phyloP scores from a whole-genome alignment of 1,284 basidiomycete genomes.

The Apiotrichum brassicae region DNA sequence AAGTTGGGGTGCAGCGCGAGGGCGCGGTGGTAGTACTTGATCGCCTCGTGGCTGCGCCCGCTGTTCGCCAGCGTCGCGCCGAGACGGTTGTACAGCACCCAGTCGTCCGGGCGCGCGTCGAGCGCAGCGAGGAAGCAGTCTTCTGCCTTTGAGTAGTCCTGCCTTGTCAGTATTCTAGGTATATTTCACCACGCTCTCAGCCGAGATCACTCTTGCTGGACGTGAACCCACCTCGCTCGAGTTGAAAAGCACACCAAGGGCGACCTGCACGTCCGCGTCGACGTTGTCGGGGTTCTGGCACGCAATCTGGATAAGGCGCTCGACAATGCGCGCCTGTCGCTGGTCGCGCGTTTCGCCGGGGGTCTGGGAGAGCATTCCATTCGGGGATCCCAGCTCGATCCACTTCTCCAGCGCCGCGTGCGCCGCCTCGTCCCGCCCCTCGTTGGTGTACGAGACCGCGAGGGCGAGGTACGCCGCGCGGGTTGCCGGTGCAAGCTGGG shows the following conservation, averaged over 20 bases:
- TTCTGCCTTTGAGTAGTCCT: constrained; percentile 85
- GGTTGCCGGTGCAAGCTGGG: constrained; percentile 70
- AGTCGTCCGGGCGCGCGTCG: constrained; percentile 87
- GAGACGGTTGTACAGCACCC: constrained; percentile 90
- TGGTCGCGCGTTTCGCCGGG: constrained; percentile 14
- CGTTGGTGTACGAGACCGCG: constrained; percentile 88
- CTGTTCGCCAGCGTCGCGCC: constrained; percentile 94
- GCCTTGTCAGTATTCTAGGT: neutral
- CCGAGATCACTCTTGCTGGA: neutral
- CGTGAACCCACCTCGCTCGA: constrained; percentile 63
- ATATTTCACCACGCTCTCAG: no score
- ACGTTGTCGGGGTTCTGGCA: constrained; percentile 52
- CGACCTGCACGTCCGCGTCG: constrained; percentile 93
- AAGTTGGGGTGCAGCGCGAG: constrained; percentile 87
- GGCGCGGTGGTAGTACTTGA: constrained; percentile 84
- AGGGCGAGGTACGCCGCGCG: constrained; percentile 84
- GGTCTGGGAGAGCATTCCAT: constrained; percentile 8
- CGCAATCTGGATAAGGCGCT: constrained; percentile 46
- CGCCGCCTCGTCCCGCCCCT: constrained; percentile 65
- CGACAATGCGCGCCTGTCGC: constrained; percentile 34
- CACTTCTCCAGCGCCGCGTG: constrained; percentile 77
- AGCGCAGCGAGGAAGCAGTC: constrained; percentile 92
- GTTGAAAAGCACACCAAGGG: constrained; percentile 88
- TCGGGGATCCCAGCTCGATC: constrained; percentile 50
- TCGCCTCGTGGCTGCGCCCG: constrained; percentile 72